phyloP scores from a whole-genome alignment of 2,329 filamentous ascomycete genomes.

The Colletotrichum orbiculare region DNA sequence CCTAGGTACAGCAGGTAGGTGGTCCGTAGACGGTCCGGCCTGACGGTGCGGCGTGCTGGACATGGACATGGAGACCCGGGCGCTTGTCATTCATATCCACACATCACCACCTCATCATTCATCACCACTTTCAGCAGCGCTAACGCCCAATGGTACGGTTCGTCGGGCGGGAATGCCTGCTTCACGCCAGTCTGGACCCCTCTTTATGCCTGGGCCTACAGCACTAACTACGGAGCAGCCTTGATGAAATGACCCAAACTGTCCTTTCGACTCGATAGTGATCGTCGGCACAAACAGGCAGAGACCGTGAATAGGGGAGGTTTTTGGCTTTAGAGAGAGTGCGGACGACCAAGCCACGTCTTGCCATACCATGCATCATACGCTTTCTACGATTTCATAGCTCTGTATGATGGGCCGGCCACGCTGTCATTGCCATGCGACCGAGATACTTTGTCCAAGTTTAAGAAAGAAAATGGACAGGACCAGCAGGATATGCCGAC shows the following conservation, averaged over 20 bases:
- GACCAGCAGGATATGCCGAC: constrained; percentile 13
- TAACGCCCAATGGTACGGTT: constrained; percentile 1
- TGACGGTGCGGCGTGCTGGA: constrained; percentile 17
- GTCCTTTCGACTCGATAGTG: not conserved
- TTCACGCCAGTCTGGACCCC: constrained; percentile 4
- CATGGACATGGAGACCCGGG: constrained; percentile 1
- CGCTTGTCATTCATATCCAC: constrained; percentile 11
- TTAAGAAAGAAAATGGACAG: not conserved
- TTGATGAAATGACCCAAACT: not conserved
- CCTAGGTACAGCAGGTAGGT: constrained; percentile 1
- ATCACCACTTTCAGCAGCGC: constrained; percentile 28
- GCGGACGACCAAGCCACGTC: too few species aligned
- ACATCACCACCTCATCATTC: constrained; percentile 32
- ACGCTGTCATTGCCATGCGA: not conserved
- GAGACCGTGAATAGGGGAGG: too few species aligned
- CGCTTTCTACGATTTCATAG: too few species aligned
- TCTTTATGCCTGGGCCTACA: not conserved
- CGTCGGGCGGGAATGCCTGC: constrained; percentile 24
- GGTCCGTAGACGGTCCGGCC: not conserved
- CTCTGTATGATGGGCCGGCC: not conserved
- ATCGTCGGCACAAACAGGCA: not conserved
- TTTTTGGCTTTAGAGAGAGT: too few species aligned
- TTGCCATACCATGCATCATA: too few species aligned
- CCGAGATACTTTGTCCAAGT: not conserved
- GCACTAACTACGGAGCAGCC: not conserved